These are phyloP conservation scores for Saposhnikovia divaricata DNA, from an alignment of 129 eudicot genomes.

Conservation along the genomic window DNA sequence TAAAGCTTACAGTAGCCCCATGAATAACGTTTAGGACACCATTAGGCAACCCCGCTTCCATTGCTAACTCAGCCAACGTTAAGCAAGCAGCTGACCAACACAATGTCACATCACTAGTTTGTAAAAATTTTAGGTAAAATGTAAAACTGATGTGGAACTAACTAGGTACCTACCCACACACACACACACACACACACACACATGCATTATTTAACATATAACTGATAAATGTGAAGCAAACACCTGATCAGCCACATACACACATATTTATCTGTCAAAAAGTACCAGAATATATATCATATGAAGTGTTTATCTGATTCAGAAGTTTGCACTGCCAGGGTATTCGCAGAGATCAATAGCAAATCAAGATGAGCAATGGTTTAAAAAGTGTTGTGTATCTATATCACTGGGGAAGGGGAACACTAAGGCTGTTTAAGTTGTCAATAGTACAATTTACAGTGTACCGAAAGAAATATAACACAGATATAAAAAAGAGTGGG, in stretches of 20 bases:
- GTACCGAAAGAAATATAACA: neutral
- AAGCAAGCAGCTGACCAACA: constrained; percentile 68
- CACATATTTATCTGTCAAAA: neutral
- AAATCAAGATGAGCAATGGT: neutral
- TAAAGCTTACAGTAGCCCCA: constrained; percentile 69
- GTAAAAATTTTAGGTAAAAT: neutral
- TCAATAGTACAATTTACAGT: neutral
- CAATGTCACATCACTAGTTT: neutral
- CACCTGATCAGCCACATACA: neutral
- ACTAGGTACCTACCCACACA: neutral
- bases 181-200: neutral
- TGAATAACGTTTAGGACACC: constrained; percentile 92
- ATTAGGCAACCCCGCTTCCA: constrained; percentile 96
- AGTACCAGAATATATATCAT: neutral
- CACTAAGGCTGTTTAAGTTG: neutral
- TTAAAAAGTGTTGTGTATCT: neutral
- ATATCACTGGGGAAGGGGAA: neutral
- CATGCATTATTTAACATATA: neutral
- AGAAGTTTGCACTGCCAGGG: neutral
- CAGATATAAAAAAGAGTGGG: too few relatives aligned
- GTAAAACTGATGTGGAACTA: neutral
- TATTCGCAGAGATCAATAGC: neutral
- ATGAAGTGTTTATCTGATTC: neutral
- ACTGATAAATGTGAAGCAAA: neutral
- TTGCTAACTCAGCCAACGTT: constrained; percentile 88